Conservation (phyloP, 331 rosid genomes). For the Spiraea crenata region DNA sequence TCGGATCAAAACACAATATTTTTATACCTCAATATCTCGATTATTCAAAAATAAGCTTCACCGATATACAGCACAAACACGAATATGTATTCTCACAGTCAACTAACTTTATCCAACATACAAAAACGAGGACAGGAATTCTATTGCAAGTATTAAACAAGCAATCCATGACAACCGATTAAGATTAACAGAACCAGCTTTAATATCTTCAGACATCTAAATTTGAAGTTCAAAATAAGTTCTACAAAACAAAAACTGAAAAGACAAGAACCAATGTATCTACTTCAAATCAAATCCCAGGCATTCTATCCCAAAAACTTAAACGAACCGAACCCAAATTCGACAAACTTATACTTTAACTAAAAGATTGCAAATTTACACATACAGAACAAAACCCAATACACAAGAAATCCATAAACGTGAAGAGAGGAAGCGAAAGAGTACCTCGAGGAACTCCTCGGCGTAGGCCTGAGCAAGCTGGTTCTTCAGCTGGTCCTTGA, state of each 20-base stretch:
- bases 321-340: background rate
- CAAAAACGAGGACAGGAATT: background rate
- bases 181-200: background rate
- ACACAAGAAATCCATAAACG: background rate
- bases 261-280: background rate
- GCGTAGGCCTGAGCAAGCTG: constrained; percentile 92
- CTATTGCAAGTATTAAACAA: background rate
- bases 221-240: background rate
- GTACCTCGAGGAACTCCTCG: constrained; percentile 93
- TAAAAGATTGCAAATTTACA: background rate
- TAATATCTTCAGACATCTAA: background rate
- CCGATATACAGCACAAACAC: background rate
- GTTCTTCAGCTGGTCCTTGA: constrained; percentile 70
- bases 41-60: background rate
- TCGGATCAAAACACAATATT: background rate
- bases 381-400: background rate
- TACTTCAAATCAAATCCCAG: background rate
- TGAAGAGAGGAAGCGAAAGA: background rate
- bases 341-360: background rate
- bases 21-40: background rate
- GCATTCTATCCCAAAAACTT: background rate
- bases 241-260: background rate
- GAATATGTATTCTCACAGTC: background rate
- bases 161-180: background rate
- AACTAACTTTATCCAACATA: background rate